Conservation (phyloP, 1,284 basidiomycete species). For the Malassezia slooffiae region DNA sequence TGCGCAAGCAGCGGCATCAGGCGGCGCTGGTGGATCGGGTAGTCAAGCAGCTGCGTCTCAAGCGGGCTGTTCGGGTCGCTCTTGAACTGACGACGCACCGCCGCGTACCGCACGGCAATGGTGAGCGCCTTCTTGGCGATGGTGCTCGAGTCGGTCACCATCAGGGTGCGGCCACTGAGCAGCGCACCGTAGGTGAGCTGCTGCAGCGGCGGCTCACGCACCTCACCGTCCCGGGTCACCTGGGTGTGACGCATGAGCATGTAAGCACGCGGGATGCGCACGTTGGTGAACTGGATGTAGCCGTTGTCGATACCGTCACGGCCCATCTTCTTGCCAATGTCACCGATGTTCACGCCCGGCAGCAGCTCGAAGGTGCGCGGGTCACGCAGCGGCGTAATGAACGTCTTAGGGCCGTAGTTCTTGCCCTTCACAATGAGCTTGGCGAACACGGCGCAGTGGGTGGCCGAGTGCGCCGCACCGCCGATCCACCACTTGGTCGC, state of each 20-base stretch:
- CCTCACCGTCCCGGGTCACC: conserved; percentile 50
- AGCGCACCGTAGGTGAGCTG: conserved; percentile 55
- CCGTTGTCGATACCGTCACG: conserved; percentile 52
- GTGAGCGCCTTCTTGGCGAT: conserved; percentile 53
- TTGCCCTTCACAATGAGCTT: conserved; percentile 53
- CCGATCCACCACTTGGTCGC: conserved; percentile 51
- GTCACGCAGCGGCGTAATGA: conserved; percentile 53
- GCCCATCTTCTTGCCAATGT: conserved; percentile 57
- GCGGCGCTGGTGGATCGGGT: conserved; percentile 56
- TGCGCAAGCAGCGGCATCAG: conserved; percentile 54
- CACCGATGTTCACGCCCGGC: conserved; percentile 54
- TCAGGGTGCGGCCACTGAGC: conserved; percentile 52
- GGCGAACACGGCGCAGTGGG: conserved; percentile 54
- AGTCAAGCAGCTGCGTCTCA: conserved; percentile 54
- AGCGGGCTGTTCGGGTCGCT: conserved; percentile 30
- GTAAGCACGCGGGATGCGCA: conserved; percentile 53
- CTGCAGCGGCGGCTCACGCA: conserved; percentile 51
- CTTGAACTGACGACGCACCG: conserved; percentile 53
- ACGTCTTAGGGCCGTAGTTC: conserved; percentile 54
- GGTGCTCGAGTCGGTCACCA: conserved; percentile 53
- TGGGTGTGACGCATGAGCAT: conserved; percentile 58
- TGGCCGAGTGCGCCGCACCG: conserved; percentile 54
- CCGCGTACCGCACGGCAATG: conserved; percentile 54
- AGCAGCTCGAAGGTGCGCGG: conserved; percentile 48
- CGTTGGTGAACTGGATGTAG: conserved; percentile 52